Evolutionary conservation across 2,329 filamentous ascomycete species (phyloP), one percentile per base, ranked within the genome.

Genomic region (Colletotrichum siamense): DNA sequence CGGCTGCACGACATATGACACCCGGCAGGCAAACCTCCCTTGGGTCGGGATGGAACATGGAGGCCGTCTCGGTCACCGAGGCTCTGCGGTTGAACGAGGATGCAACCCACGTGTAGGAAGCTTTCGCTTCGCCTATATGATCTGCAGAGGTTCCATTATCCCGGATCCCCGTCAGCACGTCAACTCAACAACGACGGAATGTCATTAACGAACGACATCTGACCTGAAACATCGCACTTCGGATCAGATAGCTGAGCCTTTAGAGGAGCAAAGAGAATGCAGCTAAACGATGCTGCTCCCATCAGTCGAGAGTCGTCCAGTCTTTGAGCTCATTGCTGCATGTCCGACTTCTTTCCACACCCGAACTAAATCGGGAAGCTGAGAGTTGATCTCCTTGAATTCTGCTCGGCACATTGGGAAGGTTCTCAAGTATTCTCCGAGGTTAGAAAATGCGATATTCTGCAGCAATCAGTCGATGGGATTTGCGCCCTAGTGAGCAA

Each of bases 121-220:
- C 55, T 67, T 72, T 44, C 6, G 16, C 30, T 30, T 9, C 36
- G 24, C 28, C 55, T 10, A n/a, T 36, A 63, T 67, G 62, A 63
- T 49, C 39, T 63, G 22, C 69, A 57, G 52, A 62, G n/a, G 62
- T 55, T 55, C 6, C 52, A 26, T 15, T 12, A 63, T 30, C 44
- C 44, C 44, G 52, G n/a, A 67, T 32, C 32, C 69, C 49, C 18
- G 39, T 26, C 28, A 24, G 24, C 18, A 32, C 44, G 72, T 30
- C 61, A 66, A 61, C 52, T 24, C 49, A 36, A 55, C 24, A 22
- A 24, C 36, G 16, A 24, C n/a, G 36, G 30, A 70, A 44, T 63
- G 34, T 59, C 30, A 62, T 67, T 22, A 52, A 67, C 24, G 55
- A 67, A 72, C 69, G 69, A 71, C 71, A 39, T 57, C 15, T n/a